Percentiles rank a stretch among this genome's conserved stretches.
These are phyloP conservation scores for Fusarium chlamydosporum DNA, from an alignment of 2,329 filamentous ascomycete species.

Conservation along the genomic window DNA sequence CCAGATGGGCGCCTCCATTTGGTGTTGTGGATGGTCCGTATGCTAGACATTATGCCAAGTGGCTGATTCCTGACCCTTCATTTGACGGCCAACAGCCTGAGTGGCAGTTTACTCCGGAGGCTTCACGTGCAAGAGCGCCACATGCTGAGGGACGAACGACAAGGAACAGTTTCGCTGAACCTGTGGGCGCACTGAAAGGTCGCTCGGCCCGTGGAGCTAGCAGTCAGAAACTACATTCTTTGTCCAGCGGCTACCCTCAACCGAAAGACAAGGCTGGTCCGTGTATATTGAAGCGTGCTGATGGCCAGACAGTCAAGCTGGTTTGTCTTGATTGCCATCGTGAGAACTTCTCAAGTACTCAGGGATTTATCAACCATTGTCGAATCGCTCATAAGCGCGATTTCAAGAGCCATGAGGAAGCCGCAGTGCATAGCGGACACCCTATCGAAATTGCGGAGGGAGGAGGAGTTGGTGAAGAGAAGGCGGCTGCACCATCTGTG, in stretches of 20 bases:
- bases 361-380: slow-evolving; percentile 99
- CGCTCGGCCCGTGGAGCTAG: slow-evolving; percentile 64
- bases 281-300: slow-evolving; percentile 86
- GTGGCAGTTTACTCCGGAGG: slow-evolving; percentile 59
- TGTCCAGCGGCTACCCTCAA: slow-evolving; percentile 78
- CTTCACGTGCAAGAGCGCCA: slow-evolving; percentile 61
- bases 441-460: slow-evolving; percentile 71
- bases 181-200: slow-evolving; percentile 62
- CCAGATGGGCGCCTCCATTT: slow-evolving; percentile 87
- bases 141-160: slow-evolving; percentile 80
- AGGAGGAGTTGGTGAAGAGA: slow-evolving; percentile 47
- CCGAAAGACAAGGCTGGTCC: slow-evolving; percentile 87
- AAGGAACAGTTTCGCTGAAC: slow-evolving; percentile 74
- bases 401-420: slow-evolving; percentile 96
- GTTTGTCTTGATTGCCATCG: slow-evolving; percentile 90
- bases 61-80: slow-evolving; percentile 88
- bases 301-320: slow-evolving; percentile 89
- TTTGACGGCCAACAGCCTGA: slow-evolving; percentile 79
- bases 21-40: slow-evolving; percentile 94
- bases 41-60: slow-evolving; percentile 93
- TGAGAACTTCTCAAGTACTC: slow-evolving; percentile 94
- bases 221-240: slow-evolving; percentile 75
- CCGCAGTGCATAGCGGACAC: slow-evolving; percentile 88
- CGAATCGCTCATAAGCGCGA: slow-evolving; percentile 94
- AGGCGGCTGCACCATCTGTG: slow-evolving; percentile 34